Evolutionary conservation across 176 grass and related monocot genomes (phyloP).

Genomic region (Poa annua): DNA sequence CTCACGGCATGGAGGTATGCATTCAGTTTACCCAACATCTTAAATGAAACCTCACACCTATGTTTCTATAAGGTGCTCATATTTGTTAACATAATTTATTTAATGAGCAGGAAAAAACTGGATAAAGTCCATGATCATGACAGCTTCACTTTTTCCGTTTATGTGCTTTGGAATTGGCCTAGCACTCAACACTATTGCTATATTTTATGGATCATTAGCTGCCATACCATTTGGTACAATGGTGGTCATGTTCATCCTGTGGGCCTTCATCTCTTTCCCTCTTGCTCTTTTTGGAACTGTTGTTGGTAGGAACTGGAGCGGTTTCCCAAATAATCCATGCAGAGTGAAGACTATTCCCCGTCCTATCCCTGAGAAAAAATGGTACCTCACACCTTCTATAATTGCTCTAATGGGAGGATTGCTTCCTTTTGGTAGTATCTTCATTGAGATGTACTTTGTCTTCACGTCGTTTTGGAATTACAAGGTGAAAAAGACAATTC

Average conservation of each 20-base stretch:
- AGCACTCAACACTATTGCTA: slow-evolving; percentile 85
- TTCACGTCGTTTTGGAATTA: slow-evolving; percentile 99
- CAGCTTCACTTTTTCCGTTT: slow-evolving; percentile 91
- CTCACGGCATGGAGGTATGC: slow-evolving; percentile 78
- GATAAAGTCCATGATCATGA: slow-evolving; percentile 85
- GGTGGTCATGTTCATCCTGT: slow-evolving; percentile 84
- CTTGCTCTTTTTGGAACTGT: slow-evolving; percentile 88
- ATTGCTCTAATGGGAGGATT: slow-evolving; percentile 91
- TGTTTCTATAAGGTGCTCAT: slow-evolving; percentile 26
- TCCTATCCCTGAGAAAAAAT: slow-evolving; percentile 94
- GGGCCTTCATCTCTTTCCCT: slow-evolving; percentile 94
- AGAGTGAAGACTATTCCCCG: slow-evolving; percentile 94
- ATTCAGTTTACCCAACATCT: slow-evolving; percentile 32
- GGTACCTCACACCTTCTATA: slow-evolving; percentile 88
- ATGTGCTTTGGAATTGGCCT: slow-evolving; percentile 95
- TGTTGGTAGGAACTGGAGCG: slow-evolving; percentile 94
- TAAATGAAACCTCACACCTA: slow-evolving; percentile 1
- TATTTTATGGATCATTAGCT: slow-evolving; percentile 92
- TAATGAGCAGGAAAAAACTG: slow-evolving; percentile 76
- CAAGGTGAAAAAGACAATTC: slow-evolving; percentile 61
- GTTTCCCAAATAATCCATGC: slow-evolving; percentile 87
- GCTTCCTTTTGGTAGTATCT: slow-evolving; percentile 95
- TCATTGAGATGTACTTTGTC: slow-evolving; percentile 99
- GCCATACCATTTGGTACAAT: slow-evolving; percentile 96
- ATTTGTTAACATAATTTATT: slow-evolving; percentile 31